Evolutionary conservation across 2,329 filamentous ascomycete species (phyloP).

Genomic region (Cordyceps pruinosa): DNA sequence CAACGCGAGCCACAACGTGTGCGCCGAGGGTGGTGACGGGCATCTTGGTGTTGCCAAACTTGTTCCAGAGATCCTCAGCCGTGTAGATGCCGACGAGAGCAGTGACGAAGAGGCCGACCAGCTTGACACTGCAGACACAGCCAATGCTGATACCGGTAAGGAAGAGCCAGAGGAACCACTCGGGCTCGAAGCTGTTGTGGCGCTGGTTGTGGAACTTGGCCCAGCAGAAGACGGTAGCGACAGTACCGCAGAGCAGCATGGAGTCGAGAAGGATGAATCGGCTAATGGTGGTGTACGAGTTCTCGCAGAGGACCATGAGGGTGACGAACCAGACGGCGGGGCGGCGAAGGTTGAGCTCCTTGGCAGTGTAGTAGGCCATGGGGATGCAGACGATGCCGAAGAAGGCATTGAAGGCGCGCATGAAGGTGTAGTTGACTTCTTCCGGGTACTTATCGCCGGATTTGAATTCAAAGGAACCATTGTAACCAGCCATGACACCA

Average conservation of each 20-base stretch:
- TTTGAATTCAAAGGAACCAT: conserved; percentile 99
- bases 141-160: conserved; percentile 93
- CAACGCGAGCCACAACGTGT: conserved; percentile 72
- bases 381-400: conserved; percentile 92
- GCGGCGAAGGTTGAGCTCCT: conserved; percentile 78
- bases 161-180: conserved; percentile 94
- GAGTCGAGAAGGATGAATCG: conserved; percentile 97
- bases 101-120: conserved; percentile 93
- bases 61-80: conserved; percentile 93
- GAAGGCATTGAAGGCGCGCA: conserved; percentile 94
- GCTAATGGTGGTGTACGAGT: conserved; percentile 98
- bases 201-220: conserved; percentile 90
- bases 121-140: conserved; percentile 97
- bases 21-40: conserved; percentile 66
- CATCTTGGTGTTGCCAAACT: conserved; percentile 93
- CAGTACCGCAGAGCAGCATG: conserved; percentile 98
- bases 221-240: conserved; percentile 95
- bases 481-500: conserved; percentile 93
- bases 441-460: conserved; percentile 92
- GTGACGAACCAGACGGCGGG: conserved; percentile 92
- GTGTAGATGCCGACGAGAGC: conserved; percentile 94
- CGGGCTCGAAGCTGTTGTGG: conserved; percentile 74
- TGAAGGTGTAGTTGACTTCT: conserved; percentile 94
- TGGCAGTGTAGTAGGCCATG: conserved; percentile 89
- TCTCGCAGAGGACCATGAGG: conserved; percentile 96